Evolutionary conservation across 2,329 filamentous ascomycete genomes (phyloP).

Genomic region (Ceratocystis alfenasii): DNA sequence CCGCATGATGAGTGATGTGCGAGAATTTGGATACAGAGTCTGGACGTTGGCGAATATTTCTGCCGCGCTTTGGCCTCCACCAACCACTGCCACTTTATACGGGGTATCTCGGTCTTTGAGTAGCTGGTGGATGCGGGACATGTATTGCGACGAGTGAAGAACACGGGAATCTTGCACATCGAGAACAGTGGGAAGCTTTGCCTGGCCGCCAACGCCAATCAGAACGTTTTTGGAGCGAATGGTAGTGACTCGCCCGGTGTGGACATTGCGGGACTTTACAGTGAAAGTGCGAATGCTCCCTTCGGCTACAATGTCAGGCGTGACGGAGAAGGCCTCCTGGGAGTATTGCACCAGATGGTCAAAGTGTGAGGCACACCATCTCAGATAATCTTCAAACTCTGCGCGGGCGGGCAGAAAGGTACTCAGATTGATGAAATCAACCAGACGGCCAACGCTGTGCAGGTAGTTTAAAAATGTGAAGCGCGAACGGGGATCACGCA

Average conservation of each 20-base stretch:
- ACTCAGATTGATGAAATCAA: constrained; percentile 80
- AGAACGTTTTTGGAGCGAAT: constrained; percentile 54
- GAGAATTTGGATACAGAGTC: constrained; percentile 66
- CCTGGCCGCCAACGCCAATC: constrained; percentile 47
- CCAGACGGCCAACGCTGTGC: constrained; percentile 64
- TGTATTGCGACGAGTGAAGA: constrained; percentile 82
- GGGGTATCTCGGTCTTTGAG: constrained; percentile 40
- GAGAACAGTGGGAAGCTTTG: constrained; percentile 58
- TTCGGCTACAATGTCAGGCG: constrained; percentile 42
- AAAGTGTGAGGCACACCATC: constrained; percentile 81
- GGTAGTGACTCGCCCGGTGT: constrained; percentile 42
- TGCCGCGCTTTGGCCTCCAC: constrained; percentile 82
- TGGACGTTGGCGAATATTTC: constrained; percentile 92
- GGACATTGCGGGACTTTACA: constrained; percentile 51
- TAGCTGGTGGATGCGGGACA: constrained; percentile 48
- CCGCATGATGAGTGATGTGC: constrained; percentile 68
- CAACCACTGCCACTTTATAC: constrained; percentile 72
- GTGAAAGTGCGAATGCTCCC: constrained; percentile 48
- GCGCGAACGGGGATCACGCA: constrained; percentile 74
- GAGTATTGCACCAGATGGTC: constrained; percentile 60
- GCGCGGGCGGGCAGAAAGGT: constrained; percentile 77
- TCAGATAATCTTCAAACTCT: constrained; percentile 92
- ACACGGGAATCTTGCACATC: constrained; percentile 60
- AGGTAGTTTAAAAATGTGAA: constrained; percentile 97
- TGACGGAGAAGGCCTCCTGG: constrained; percentile 62